Conservation (phyloP, 164 flowering plant species). For the Protea cynaroides region DNA sequence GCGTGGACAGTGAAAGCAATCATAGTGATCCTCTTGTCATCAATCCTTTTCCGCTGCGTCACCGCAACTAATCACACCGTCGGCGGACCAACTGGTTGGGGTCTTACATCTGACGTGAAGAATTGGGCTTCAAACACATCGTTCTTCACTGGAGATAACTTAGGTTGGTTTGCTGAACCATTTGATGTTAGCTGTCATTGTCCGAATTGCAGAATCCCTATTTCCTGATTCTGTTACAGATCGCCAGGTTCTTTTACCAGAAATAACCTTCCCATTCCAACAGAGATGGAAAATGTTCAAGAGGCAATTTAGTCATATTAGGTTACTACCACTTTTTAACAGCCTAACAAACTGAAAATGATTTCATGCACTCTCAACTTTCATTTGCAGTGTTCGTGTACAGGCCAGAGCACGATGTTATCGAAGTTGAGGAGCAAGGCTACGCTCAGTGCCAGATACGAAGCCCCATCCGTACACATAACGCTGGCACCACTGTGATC, state of each 20-base stretch:
- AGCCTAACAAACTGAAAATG: not conserved
- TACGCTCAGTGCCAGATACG: constrained; percentile 19
- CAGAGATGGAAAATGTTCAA: too few relatives aligned
- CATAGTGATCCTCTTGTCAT: constrained; percentile 14
- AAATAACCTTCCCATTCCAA: too few relatives aligned
- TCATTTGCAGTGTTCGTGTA: constrained; percentile 33
- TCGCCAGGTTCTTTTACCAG: too few relatives aligned
- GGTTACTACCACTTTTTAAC: too few relatives aligned
- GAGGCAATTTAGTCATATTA: too few relatives aligned
- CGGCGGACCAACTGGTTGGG: constrained; percentile 43
- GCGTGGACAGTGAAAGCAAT: constrained; percentile 21
- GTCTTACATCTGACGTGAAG: constrained; percentile 25
- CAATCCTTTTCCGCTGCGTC: constrained; percentile 23
- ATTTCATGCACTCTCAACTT: not conserved
- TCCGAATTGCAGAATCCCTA: too few relatives aligned
- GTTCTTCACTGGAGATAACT: constrained; percentile 30
- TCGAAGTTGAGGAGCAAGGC: constrained; percentile 29
- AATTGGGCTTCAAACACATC: constrained; percentile 23
- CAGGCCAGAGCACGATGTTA: constrained; percentile 29
- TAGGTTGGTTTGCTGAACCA: constrained; percentile 17
- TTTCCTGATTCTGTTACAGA: too few relatives aligned
- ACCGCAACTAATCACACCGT: constrained; percentile 34
- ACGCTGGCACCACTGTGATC: constrained; percentile 27
- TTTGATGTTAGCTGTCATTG: not conserved
- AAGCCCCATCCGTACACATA: constrained; percentile 22